phyloP scores from a whole-genome alignment of 148 eudicot genomes.

The Rhododendron simsii region DNA sequence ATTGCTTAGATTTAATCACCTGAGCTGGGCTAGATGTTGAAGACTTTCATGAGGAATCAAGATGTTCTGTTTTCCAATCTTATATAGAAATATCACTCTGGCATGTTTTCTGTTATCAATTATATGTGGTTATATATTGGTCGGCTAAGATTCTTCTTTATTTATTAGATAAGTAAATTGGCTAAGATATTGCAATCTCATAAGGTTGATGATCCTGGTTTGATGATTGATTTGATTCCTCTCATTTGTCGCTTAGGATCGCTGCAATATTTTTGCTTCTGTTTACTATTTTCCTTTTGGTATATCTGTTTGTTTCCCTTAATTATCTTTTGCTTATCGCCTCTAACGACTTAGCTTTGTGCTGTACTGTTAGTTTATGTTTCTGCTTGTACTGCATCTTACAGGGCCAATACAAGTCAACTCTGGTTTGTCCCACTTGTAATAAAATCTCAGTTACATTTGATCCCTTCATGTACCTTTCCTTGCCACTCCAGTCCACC shows the following conservation, averaged over 20 bases:
- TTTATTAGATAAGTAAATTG: not conserved
- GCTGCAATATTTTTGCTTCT: not conserved
- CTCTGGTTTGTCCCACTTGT: slow-evolving; percentile 87
- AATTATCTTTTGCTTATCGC: not conserved
- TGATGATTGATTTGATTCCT: not conserved
- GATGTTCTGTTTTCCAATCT: not conserved
- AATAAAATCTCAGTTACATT: slow-evolving; percentile 84
- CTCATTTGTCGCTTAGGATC: not conserved
- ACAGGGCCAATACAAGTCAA: slow-evolving; percentile 98
- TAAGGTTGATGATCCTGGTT: not conserved
- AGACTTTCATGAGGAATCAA: not conserved
- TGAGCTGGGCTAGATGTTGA: not conserved
- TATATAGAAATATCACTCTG: not conserved
- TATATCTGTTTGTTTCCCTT: not conserved
- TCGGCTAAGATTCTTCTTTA: not conserved
- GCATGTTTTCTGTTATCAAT: not conserved
- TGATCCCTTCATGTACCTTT: slow-evolving; percentile 99
- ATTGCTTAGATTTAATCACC: not conserved
- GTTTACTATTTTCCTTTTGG: not conserved
- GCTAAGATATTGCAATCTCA: slow-evolving; percentile 1
- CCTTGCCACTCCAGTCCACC: slow-evolving; percentile 90
- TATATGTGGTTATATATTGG: not conserved
- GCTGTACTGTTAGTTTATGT: not conserved
- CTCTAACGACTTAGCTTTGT: not conserved
- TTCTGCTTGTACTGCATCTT: slow-evolving; percentile 17